Percentiles rank a stretch among this genome's conserved stretches.
phyloP scores from a whole-genome alignment of 2,329 filamentous ascomycete species.

The Exophiala mesophila region DNA sequence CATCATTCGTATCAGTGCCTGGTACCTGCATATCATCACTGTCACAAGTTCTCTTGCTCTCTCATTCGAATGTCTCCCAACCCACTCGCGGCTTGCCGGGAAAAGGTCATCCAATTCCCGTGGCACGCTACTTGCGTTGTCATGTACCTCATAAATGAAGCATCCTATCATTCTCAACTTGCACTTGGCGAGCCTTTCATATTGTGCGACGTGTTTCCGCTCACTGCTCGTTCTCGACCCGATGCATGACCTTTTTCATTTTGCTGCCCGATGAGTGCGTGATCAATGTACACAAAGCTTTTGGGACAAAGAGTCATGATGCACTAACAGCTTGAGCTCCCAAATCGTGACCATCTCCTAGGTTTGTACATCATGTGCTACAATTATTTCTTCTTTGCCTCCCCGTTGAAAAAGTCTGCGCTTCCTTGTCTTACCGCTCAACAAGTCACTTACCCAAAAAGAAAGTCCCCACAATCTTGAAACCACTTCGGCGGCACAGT shows the following conservation, averaged over 20 bases:
- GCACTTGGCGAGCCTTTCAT: conserved; percentile 18
- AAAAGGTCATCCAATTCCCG: background rate
- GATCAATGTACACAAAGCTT: too few species aligned
- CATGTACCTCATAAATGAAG: conserved; percentile 8
- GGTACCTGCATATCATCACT: background rate
- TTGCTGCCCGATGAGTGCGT: conserved; percentile 23
- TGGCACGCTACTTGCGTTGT: background rate
- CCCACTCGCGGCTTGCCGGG: background rate
- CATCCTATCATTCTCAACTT: conserved; percentile 9
- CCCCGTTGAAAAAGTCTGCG: too few species aligned
- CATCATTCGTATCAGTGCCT: background rate
- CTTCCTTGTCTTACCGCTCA: too few species aligned
- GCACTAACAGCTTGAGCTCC: too few species aligned
- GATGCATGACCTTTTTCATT: conserved; percentile 13
- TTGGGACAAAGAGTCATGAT: background rate
- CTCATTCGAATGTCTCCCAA: background rate
- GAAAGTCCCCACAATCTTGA: conserved; percentile 11
- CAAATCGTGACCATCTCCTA: too few species aligned
- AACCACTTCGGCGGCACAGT: conserved; percentile 13
- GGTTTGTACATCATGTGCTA: background rate
- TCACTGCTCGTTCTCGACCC: too few species aligned
- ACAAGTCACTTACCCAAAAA: conserved; percentile 9
- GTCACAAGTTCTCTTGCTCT: background rate
- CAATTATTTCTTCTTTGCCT: conserved; percentile 4
- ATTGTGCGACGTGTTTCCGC: conserved; percentile 18